phyloP scores from a whole-genome alignment of 345 rosid genomes.

The Syzygium aromaticum region DNA sequence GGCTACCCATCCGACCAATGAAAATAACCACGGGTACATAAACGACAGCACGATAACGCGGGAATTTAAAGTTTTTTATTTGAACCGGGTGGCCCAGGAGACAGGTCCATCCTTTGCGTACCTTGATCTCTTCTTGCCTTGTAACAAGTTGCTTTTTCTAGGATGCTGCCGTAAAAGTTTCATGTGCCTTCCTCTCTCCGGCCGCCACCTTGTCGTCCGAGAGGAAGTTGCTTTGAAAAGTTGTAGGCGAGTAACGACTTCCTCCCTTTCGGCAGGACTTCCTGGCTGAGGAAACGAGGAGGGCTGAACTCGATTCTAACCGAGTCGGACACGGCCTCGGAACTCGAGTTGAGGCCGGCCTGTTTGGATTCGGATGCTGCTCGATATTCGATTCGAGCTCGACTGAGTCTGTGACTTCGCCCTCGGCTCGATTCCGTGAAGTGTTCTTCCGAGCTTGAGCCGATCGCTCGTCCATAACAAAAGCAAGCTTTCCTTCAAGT shows the following conservation, averaged over 20 bases:
- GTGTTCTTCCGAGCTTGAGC: background rate
- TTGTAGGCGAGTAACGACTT: background rate
- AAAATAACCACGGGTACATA: background rate
- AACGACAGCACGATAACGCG: background rate
- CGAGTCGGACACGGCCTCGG: accelerated
- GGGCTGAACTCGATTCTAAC: background rate
- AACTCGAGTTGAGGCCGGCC: background rate
- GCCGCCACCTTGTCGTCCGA: too few species aligned
- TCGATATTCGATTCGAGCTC: background rate
- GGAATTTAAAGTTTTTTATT: background rate
- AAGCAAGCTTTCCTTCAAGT: background rate
- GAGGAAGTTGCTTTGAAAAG: background rate
- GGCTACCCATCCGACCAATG: background rate
- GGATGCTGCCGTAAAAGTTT: background rate
- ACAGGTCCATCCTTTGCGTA: background rate
- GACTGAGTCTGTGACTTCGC: background rate
- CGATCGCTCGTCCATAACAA: background rate
- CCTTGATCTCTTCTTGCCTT: background rate
- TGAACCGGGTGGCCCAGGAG: background rate
- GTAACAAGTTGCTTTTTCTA: background rate
- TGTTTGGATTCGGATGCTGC: background rate
- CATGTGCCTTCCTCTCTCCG: background rate
- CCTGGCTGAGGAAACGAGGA: background rate
- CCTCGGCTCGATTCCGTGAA: accelerated
- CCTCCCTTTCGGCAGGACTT: background rate